phyloP scores from a whole-genome alignment of 129 eudicot genomes.

The Dittrichia graveolens region DNA sequence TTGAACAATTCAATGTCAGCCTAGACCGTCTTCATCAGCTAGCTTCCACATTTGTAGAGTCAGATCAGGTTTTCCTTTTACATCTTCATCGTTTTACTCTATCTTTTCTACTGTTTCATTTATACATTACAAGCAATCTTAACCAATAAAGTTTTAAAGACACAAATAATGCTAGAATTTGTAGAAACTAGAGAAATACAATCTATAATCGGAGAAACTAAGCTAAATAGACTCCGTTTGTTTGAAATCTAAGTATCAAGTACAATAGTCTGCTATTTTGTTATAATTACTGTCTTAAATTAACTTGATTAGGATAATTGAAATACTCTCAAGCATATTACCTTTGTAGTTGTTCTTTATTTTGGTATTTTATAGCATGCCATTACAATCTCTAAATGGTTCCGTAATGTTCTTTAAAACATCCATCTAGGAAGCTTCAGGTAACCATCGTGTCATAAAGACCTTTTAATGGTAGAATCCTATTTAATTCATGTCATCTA shows the following conservation, averaged over 20 bases:
- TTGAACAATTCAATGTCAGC: slow-evolving; percentile 59
- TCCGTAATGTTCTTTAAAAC: slow-evolving; percentile 6
- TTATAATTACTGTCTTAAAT: background rate
- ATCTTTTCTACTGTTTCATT: slow-evolving; percentile 20
- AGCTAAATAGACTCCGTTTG: background rate
- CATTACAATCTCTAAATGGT: slow-evolving; percentile 3
- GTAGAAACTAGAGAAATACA: background rate
- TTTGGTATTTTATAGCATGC: slow-evolving; percentile 5
- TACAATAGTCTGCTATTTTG: background rate
- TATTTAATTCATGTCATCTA: background rate
- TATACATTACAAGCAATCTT: slow-evolving; percentile 8
- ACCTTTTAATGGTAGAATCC: background rate
- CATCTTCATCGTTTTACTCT: slow-evolving; percentile 18
- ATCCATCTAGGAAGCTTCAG: background rate
- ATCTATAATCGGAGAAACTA: background rate
- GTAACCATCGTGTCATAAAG: background rate
- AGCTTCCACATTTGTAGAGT: slow-evolving; percentile 43
- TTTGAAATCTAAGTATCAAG: background rate
- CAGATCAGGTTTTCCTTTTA: slow-evolving; percentile 50
- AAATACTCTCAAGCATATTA: background rate
- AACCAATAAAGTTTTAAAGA: background rate
- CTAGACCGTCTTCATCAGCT: slow-evolving; percentile 45
- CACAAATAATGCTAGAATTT: background rate
- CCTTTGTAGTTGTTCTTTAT: slow-evolving; percentile 1
- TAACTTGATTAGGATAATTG: slow-evolving; percentile 12